Base-by-base conservation (phyloP, 208 protist species). In the Crithidia thermophila region DNA sequence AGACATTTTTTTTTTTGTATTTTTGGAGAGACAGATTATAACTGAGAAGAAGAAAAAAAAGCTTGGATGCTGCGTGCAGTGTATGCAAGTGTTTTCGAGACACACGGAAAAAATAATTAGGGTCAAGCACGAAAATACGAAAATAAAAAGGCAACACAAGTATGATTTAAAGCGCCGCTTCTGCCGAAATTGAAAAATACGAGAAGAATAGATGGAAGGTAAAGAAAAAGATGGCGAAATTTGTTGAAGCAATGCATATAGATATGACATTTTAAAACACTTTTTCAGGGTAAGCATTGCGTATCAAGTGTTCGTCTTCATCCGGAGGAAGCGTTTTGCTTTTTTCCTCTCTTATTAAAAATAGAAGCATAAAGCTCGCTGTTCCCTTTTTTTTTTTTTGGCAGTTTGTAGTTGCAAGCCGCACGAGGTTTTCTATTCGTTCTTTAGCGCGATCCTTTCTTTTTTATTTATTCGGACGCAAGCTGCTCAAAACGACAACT, bases 11-110 rank as follows among this genome's bases (percentile, higher is more conserved):
- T 20, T 3, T 49, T 2, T 61, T n/a, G 60, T 47, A 7, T 39
- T 39, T 59, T 7, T 58, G 28, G 1, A 39, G 47, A 33, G 14
- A 8, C 23, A 36, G 31, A 16, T 25, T 31, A 30, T 49, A 78
- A 34, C 62, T 52, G 18, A 53, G 46, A 42, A 28, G 60, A 50
- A 47, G 31, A 62, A 40, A 71, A 40, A 61, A 66, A 53, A 61
- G 11, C 18, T 23, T 25, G 27, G 31, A 8, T 0, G 11, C 9
- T 25, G 28, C 20, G 28, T 43, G 18, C 3, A 4, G 23, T 27
- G n/a, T n/a, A n/a, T n/a, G n/a, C n/a, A n/a, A n/a, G n/a, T n/a
- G n/a, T n/a, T n/a, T n/a, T n/a, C n/a, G n/a, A n/a, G n/a, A n/a
- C n/a, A n/a, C n/a, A n/a, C n/a, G n/a, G n/a, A n/a, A n/a, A n/a